Conservation (phyloP, 2,329 filamentous ascomycete genomes). For the Colletotrichum acutatum region DNA sequence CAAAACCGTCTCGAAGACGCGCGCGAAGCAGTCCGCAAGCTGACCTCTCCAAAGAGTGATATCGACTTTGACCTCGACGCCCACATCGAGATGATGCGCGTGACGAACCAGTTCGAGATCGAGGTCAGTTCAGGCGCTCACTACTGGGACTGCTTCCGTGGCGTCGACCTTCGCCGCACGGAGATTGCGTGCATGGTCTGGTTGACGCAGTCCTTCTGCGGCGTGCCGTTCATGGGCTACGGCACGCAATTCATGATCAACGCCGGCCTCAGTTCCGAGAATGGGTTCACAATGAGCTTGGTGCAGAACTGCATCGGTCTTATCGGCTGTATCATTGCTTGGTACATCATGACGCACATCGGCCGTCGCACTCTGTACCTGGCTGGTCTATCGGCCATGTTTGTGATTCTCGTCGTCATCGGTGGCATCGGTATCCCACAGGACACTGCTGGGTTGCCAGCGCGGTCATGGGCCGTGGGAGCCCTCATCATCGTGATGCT, state of each 20-base stretch:
- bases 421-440: slow-evolving; percentile 44
- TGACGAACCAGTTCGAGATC: slow-evolving; percentile 45
- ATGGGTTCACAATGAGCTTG: slow-evolving; percentile 51
- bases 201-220: slow-evolving; percentile 42
- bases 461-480: slow-evolving; percentile 52
- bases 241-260: slow-evolving; percentile 32
- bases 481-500: slow-evolving; percentile 57
- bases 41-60: slow-evolving; percentile 37
- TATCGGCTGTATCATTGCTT: slow-evolving; percentile 51
- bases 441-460: slow-evolving; percentile 46
- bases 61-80: slow-evolving; percentile 37
- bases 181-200: slow-evolving; percentile 43
- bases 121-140: slow-evolving; percentile 38
- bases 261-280: slow-evolving; percentile 42
- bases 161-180: slow-evolving; percentile 42
- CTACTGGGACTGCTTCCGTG: slow-evolving; percentile 36
- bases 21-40: slow-evolving; percentile 21
- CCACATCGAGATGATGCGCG: slow-evolving; percentile 41
- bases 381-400: slow-evolving; percentile 50
- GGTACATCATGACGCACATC: slow-evolving; percentile 51
- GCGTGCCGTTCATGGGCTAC: slow-evolving; percentile 37
- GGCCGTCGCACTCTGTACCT: slow-evolving; percentile 55
- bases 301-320: slow-evolving; percentile 56
- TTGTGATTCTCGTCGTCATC: slow-evolving; percentile 48
- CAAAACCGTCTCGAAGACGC: slow-evolving; percentile 39